Conservation (phyloP, 1,284 basidiomycete species). For the Leccinum fallax region DNA sequence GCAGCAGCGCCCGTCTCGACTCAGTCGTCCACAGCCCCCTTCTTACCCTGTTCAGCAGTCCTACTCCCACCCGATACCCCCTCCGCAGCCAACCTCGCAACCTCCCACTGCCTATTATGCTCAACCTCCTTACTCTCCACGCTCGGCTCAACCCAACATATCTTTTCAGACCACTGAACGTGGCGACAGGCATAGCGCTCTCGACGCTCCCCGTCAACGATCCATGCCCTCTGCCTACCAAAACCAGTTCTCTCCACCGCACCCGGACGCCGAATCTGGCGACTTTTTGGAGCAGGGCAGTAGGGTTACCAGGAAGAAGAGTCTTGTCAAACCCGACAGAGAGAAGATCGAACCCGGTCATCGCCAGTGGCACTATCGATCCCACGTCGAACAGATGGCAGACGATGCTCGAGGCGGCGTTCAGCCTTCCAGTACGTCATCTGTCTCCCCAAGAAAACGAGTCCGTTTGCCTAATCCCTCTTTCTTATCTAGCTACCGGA, state of each 20-base stretch:
- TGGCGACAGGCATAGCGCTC: constrained; percentile 59
- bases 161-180: constrained; percentile 69
- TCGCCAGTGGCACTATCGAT: constrained; percentile 94
- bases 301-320: constrained; percentile 82
- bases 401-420: constrained; percentile 70
- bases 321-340: constrained; percentile 90
- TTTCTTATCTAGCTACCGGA: constrained; percentile 65
- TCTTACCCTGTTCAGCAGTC: constrained; percentile 34
- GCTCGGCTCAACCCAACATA: constrained; percentile 46
- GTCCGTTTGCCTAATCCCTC: constrained; percentile 9
- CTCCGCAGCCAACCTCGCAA: constrained; percentile 22
- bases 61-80: constrained; percentile 22
- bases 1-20: constrained; percentile 47
- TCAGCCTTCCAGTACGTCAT: constrained; percentile 74
- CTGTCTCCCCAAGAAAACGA: constrained; percentile 8
- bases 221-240: constrained; percentile 57
- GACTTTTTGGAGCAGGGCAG: constrained; percentile 42
- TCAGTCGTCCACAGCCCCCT: constrained; percentile 43
- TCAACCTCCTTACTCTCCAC: constrained; percentile 23
- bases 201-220: constrained; percentile 56
- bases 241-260: constrained; percentile 46
- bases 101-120: constrained; percentile 33
- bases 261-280: constrained; percentile 52
- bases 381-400: constrained; percentile 83
- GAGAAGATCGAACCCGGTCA: constrained; percentile 97